Percentiles rank a stretch among this genome's conserved stretches.
phyloP scores from a whole-genome alignment of 148 eudicot genomes.

The Spergularia marina region DNA sequence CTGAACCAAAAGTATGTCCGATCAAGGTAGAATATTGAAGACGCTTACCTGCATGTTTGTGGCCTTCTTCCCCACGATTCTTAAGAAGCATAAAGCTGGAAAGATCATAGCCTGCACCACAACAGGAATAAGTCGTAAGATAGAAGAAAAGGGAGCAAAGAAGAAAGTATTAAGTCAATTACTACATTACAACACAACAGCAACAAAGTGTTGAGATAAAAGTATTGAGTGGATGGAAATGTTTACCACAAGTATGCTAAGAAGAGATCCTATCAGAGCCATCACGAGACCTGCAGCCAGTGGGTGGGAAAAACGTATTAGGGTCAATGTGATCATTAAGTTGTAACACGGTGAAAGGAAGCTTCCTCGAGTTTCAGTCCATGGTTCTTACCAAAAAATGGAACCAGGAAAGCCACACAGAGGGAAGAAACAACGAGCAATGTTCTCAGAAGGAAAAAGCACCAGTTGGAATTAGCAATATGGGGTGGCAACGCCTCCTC shows the following conservation, averaged over 20 bases:
- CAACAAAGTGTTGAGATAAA: background rate
- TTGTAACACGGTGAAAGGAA: background rate
- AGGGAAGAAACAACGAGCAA: conserved; percentile 59
- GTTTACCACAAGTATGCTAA: conserved; percentile 65
- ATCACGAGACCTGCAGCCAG: conserved; percentile 61
- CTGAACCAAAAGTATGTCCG: no score
- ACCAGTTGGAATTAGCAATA: conserved; percentile 38
- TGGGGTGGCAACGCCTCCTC: conserved; percentile 62
- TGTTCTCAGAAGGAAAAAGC: conserved; percentile 49
- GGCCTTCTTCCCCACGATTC: conserved; percentile 55
- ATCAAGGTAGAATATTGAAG: background rate
- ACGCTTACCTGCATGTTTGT: conserved; percentile 56
- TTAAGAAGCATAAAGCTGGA: conserved; percentile 70
- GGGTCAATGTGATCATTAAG: background rate
- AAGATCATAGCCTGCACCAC: conserved; percentile 58
- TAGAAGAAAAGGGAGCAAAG: no score
- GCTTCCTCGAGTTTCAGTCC: background rate
- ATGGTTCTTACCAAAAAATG: conserved; percentile 57
- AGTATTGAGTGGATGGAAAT: background rate
- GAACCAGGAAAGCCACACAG: conserved; percentile 62
- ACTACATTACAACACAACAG: no score
- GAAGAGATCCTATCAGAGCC: conserved; percentile 73
- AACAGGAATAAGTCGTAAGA: background rate
- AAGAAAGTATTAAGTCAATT: background rate
- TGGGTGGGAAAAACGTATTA: conserved; percentile 1